Percentiles rank a stretch among this genome's conserved stretches.
phyloP scores from a whole-genome alignment of 306 rosid species.

The Carpinus viminea region DNA sequence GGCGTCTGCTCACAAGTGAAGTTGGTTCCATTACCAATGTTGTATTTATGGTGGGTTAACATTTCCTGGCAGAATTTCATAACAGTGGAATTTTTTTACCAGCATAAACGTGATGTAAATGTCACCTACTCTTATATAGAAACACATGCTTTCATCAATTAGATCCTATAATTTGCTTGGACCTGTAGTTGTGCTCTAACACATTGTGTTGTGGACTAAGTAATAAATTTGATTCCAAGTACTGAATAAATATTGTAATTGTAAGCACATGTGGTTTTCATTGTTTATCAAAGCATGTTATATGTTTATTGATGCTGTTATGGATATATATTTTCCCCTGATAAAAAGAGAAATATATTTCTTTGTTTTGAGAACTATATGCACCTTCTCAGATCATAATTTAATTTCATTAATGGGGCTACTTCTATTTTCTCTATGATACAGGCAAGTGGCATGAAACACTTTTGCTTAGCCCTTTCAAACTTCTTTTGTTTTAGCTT shows the following conservation, averaged over 20 bases:
- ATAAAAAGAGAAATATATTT: neutral
- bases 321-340: neutral
- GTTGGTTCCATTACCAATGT: slow-evolving; percentile 87
- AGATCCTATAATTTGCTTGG: neutral
- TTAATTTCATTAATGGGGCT: neutral
- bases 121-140: neutral
- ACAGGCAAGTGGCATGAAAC: neutral
- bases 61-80: slow-evolving; percentile 8
- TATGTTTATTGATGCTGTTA: neutral
- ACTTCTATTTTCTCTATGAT: neutral
- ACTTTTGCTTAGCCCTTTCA: neutral
- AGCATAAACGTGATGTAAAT: neutral
- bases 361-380: neutral
- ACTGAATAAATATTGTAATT: neutral
- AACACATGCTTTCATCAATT: neutral
- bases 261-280: neutral
- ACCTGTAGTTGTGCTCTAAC: neutral
- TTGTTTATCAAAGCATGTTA: neutral
- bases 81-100: neutral
- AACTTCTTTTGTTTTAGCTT: neutral
- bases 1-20: slow-evolving; percentile 71
- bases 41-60: slow-evolving; percentile 78
- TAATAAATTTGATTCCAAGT: neutral
- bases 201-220: neutral
- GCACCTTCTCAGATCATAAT: neutral